These are phyloP conservation scores for Cryptococcus depauperatus DNA, from an alignment of 1,284 basidiomycete genomes.

Conservation along the genomic window DNA sequence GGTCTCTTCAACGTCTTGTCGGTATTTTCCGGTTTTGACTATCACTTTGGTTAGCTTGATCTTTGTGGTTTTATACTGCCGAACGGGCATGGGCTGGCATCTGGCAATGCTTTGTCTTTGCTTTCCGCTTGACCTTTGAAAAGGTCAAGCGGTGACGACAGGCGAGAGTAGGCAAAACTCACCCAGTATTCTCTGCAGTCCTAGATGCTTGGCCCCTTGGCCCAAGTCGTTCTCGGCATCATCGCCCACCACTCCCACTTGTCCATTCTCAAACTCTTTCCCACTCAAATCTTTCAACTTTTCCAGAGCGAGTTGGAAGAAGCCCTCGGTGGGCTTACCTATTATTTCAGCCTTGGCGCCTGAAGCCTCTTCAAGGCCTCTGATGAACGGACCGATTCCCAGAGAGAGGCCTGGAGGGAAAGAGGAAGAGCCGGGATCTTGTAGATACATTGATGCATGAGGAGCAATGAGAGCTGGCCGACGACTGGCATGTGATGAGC, in stretches of 20 bases:
- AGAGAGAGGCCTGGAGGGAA: constrained; percentile 53
- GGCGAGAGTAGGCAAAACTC: no score
- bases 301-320: constrained; percentile 55
- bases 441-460: constrained; percentile 52
- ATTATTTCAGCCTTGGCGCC: constrained; percentile 52
- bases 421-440: constrained; percentile 48
- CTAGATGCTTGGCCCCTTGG: constrained; percentile 54
- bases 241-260: constrained; percentile 59
- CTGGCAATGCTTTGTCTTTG: no score
- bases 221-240: constrained; percentile 60
- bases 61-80: no score
- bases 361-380: constrained; percentile 55
- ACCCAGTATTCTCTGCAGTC: constrained; percentile 60
- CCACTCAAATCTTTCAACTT: constrained; percentile 44
- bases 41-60: no score
- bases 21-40: constrained; percentile 39
- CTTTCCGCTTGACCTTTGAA: no score
- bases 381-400: constrained; percentile 62
- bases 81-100: no score
- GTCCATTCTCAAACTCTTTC: constrained; percentile 6
- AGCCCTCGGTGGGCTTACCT: constrained; percentile 57
- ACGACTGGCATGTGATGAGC: neutral
- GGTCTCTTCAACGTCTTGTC: constrained; percentile 21
- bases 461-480: constrained; percentile 43
- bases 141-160: no score